These are phyloP conservation scores for Prunus campanulata DNA, from an alignment of 306 rosid species.

Conservation along the genomic window DNA sequence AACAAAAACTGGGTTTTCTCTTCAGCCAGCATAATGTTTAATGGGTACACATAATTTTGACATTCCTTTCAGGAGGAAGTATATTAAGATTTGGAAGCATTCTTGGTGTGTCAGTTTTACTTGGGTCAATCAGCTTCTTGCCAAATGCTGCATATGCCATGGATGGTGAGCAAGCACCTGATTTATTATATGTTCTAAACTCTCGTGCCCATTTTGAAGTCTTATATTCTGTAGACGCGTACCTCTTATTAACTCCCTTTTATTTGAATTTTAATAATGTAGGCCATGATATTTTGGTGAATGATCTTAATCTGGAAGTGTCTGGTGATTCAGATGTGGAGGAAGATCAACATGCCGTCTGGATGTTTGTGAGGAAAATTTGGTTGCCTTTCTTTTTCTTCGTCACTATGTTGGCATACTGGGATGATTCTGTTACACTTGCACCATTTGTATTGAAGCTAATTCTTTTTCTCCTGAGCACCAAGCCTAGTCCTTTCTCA, in stretches of 20 bases:
- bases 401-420: constrained; percentile 49
- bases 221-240: background rate
- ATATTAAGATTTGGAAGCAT: constrained; percentile 36
- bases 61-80: constrained; percentile 38
- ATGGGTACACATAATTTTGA: background rate
- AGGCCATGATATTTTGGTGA: constrained; percentile 49
- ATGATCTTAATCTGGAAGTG: constrained; percentile 24
- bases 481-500: constrained; percentile 74
- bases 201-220: background rate
- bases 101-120: constrained; percentile 46
- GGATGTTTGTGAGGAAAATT: constrained; percentile 48
- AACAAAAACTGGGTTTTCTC: background rate
- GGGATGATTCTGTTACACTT: constrained; percentile 44
- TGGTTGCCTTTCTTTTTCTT: constrained; percentile 65
- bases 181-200: constrained; percentile 6
- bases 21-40: background rate
- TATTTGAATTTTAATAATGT: constrained; percentile 18
- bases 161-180: constrained; percentile 57
- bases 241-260: constrained; percentile 6
- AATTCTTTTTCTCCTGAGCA: constrained; percentile 59
- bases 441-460: constrained; percentile 35
- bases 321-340: constrained; percentile 37
- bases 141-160: constrained; percentile 48
- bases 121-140: constrained; percentile 36
- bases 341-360: constrained; percentile 28